A percentile compares a stretch with the other conserved stretches of the same genome.
phyloP scores from a whole-genome alignment of 768 basidiomycete species.

The Boletus subparvulus region DNA sequence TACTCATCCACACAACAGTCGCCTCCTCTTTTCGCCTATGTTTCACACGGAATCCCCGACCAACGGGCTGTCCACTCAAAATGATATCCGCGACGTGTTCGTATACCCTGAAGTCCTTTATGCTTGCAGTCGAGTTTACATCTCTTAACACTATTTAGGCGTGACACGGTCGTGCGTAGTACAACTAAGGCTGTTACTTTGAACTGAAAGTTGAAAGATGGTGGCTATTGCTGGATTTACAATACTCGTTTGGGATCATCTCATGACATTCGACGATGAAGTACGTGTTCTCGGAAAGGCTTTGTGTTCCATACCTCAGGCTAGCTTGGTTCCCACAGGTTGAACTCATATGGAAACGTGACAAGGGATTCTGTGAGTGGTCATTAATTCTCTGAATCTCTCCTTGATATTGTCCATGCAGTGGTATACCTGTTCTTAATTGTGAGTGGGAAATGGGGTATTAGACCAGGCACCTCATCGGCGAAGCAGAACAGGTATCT shows the following conservation, averaged over 20 bases:
- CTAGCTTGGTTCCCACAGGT: slow-evolving; percentile 23
- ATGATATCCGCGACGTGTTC: not conserved
- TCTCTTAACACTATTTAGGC: not conserved
- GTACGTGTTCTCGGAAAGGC: slow-evolving; percentile 17
- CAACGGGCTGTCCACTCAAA: not conserved
- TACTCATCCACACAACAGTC: not conserved
- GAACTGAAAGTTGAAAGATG: slow-evolving; percentile 35
- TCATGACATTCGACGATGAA: slow-evolving; percentile 40
- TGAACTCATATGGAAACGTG: slow-evolving; percentile 38
- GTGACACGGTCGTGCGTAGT: slow-evolving; percentile 10
- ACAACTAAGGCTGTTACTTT: not conserved
- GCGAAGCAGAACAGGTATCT: slow-evolving; percentile 57
- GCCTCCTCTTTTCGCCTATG: slow-evolving; percentile 1
- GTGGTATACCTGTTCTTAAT: slow-evolving; percentile 39
- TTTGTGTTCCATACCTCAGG: not conserved
- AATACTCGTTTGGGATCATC: slow-evolving; percentile 49
- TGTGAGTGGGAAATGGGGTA: slow-evolving; percentile 22
- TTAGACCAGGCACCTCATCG: not conserved
- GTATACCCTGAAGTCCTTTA: not conserved
- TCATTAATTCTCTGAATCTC: not conserved
- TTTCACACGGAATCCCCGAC: not conserved
- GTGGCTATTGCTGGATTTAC: slow-evolving; percentile 53
- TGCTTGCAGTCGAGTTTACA: not conserved
- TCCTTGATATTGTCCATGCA: slow-evolving; percentile 8
- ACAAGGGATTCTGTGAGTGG: slow-evolving; percentile 35